A percentile compares a stretch with the other conserved stretches of the same genome.
Conservation (phyloP, 2,329 filamentous ascomycete genomes). For the Fusarium sp. region DNA sequence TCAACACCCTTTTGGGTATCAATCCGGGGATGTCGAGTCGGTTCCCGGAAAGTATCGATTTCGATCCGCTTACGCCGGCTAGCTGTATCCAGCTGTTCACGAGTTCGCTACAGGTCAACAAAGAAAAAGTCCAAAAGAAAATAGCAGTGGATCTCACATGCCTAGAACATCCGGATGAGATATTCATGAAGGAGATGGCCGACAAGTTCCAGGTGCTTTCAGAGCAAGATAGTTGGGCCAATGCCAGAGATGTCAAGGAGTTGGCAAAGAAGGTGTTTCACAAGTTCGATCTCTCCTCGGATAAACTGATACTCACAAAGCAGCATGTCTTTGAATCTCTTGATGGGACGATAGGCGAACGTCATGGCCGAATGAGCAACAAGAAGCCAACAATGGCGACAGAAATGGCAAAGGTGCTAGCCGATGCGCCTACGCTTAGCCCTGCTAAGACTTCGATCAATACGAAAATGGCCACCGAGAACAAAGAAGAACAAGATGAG, state of each 20-base stretch:
- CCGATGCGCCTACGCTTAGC: fast-evolving
- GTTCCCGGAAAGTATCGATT: constrained; percentile 73
- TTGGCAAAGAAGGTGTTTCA: constrained; percentile 65
- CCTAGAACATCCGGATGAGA: constrained; percentile 36
- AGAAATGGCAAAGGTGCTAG: background rate
- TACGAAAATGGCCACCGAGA: background rate
- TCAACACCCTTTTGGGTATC: constrained; percentile 70
- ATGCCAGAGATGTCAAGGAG: constrained; percentile 71
- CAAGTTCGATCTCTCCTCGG: constrained; percentile 36
- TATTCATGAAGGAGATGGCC: constrained; percentile 32
- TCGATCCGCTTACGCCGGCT: constrained; percentile 59
- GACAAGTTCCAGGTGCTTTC: constrained; percentile 58
- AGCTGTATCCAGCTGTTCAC: constrained; percentile 57
- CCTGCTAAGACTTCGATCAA: background rate
- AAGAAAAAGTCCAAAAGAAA: constrained; percentile 31
- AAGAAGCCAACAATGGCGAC: background rate
- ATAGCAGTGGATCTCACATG: constrained; percentile 46
- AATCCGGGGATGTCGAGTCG: constrained; percentile 75
- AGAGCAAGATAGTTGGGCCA: constrained; percentile 68
- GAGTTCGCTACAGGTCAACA: constrained; percentile 56
- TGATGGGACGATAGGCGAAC: constrained; percentile 42
- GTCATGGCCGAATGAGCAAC: constrained; percentile 25
- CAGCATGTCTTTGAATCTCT: constrained; percentile 33
- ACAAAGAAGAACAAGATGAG: background rate
- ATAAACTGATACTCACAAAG: constrained; percentile 38